Evolutionary conservation across 2,329 filamentous ascomycete species (phyloP).

Genomic region (Tricladium varicosporioides): DNA sequence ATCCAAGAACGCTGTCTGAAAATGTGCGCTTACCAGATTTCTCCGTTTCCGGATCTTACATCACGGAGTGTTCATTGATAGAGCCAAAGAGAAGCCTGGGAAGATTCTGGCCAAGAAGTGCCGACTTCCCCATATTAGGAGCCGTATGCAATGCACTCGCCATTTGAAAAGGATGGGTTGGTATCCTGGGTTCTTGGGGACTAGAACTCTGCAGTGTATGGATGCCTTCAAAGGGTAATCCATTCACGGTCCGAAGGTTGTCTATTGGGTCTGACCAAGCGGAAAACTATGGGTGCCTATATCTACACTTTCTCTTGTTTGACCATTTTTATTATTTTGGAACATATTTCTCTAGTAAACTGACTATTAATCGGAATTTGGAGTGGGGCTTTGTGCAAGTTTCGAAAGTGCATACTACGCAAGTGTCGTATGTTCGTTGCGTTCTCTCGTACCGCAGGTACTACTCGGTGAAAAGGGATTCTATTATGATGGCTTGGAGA

Average conservation of each 20-base stretch:
- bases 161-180: background rate
- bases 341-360: background rate
- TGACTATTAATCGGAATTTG: background rate
- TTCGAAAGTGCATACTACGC: background rate
- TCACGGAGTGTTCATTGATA: background rate
- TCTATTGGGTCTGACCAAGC: background rate
- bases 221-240: background rate
- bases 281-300: background rate
- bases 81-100: background rate
- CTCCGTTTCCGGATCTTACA: background rate
- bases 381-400: background rate
- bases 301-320: background rate
- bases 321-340: background rate
- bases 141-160: background rate
- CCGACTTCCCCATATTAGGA: background rate
- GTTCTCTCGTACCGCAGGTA: background rate
- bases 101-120: background rate
- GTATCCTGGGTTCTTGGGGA: background rate
- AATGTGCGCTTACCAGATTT: background rate
- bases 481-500: background rate
- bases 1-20: background rate
- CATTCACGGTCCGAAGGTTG: background rate
- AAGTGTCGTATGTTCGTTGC: background rate
- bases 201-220: background rate
- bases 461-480: background rate